A percentile compares a stretch with the other conserved stretches of the same genome.
These are phyloP conservation scores for Schizochytrium sp. DNA, from an alignment of 108 stramenopile genomes.

Conservation along the genomic window DNA sequence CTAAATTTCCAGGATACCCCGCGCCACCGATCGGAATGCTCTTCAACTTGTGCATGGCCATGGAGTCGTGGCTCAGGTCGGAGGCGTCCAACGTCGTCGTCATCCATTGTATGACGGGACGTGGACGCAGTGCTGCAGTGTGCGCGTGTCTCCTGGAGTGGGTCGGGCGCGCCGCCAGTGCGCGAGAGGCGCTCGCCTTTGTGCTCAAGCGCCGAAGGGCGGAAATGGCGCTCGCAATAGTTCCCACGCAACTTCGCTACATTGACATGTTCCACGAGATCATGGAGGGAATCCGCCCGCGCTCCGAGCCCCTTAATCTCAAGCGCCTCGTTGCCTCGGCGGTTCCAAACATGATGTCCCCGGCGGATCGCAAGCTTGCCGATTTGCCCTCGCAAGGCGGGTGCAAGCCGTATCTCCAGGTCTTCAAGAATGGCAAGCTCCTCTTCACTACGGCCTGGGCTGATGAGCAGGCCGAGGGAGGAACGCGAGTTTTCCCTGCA, in stretches of 20 bases:
- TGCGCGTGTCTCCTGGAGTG: slow-evolving; percentile 81
- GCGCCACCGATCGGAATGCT: slow-evolving; percentile 84
- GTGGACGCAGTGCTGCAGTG: slow-evolving; percentile 77
- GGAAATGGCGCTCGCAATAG: slow-evolving; percentile 63
- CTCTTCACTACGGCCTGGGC: slow-evolving; percentile 71
- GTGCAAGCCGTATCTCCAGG: slow-evolving; percentile 87
- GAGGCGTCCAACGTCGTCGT: slow-evolving; percentile 80
- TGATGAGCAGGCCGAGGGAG: slow-evolving; percentile 38
- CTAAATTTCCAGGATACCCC: slow-evolving; percentile 82
- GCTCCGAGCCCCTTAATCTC: slow-evolving; percentile 72
- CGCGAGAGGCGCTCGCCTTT: slow-evolving; percentile 68
- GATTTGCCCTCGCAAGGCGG: slow-evolving; percentile 43
- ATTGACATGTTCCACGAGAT: slow-evolving; percentile 78
- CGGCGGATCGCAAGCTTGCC: slow-evolving; percentile 28
- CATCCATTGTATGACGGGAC: slow-evolving; percentile 88
- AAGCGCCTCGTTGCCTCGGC: slow-evolving; percentile 81
- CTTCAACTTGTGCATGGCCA: slow-evolving; percentile 69
- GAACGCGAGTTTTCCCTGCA: slow-evolving; percentile 44
- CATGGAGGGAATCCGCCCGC: slow-evolving; percentile 66
- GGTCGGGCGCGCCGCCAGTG: slow-evolving; percentile 73
- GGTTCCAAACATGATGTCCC: slow-evolving; percentile 57
- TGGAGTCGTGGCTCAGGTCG: slow-evolving; percentile 88
- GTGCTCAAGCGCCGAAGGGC: slow-evolving; percentile 63
- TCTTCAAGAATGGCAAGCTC: slow-evolving; percentile 81
- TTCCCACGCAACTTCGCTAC: slow-evolving; percentile 87